Evolutionary conservation across 2,329 filamentous ascomycete genomes (phyloP), one percentile per base, ranked within the genome.

Genomic region (Phialophora expanda): DNA sequence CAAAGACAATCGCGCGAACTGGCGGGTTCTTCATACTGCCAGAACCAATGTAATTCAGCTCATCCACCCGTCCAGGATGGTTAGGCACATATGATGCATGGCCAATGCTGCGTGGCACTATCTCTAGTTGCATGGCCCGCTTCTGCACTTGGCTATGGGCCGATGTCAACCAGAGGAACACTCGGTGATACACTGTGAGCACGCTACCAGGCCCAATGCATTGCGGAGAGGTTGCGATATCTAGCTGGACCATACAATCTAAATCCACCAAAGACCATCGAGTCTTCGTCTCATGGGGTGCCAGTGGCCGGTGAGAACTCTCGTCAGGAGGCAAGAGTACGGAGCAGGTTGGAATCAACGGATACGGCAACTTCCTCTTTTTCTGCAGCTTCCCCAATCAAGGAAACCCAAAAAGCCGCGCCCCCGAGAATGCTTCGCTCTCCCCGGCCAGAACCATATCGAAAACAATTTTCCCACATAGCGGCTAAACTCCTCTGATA

Each of bases 1-100:
- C 62, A 67, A 51, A 56, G 50, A 65, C 56, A 58, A 57, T 61
- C 26, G 24, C 53, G 61, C 62, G 54, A 65, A 66, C 48, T 63
- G 58, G 59, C 41, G 41, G 56, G 56, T 50, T 50, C 44, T 58
- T 62, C 66, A 51, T 44, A 60, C 56, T 56, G 54, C 60, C 38
- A 66, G 48, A 46, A 53, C 55, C 60, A 61, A 63, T 62, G 60
- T 50, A 51, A 56, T 66, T 44, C 64, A 57, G 20, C 54, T 57
- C 59, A 54, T 48, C 53, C 53, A 56, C 55, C 46, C 48, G 50
- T 54, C 48, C 46, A 30, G 30, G 22, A 48, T 46, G 32, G 62
- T 61, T 57, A 64, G 65, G 56, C 60, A 66, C 55, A 64, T 61
- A 48, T 64, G 30, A 41, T 56, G 53, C 64, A 46, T 44, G 50